Conservation (phyloP, 495 filamentous ascomycete genomes). For the Trichoderma erinaceum region DNA sequence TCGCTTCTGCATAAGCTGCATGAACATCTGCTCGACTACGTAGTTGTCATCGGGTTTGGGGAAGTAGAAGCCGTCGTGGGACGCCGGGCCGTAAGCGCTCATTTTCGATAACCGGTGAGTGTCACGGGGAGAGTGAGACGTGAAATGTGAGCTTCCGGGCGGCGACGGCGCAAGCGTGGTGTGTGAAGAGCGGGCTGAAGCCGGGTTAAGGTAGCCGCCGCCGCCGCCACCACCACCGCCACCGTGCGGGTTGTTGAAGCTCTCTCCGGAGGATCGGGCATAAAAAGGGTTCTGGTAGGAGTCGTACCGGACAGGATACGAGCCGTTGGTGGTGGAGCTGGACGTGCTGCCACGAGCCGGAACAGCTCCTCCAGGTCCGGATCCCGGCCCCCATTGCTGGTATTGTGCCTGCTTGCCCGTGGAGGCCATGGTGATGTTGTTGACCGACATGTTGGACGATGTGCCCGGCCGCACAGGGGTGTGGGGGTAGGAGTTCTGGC, state of each 20-base stretch:
- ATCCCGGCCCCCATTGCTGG: slow-evolving; percentile 63
- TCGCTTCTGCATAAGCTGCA: slow-evolving; percentile 92
- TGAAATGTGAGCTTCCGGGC: slow-evolving; percentile 43
- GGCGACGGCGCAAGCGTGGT: slow-evolving; percentile 42
- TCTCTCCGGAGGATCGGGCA: slow-evolving; percentile 12
- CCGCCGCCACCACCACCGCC: not conserved
- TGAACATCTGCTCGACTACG: slow-evolving; percentile 85
- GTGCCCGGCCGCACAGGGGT: slow-evolving; percentile 61
- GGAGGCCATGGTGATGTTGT: slow-evolving; percentile 59
- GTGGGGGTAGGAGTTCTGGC: slow-evolving; percentile 46
- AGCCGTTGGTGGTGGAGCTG: slow-evolving; percentile 39
- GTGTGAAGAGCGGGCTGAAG: slow-evolving; percentile 58
- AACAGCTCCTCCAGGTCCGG: not conserved
- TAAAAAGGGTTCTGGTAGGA: slow-evolving; percentile 50
- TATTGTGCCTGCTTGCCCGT: slow-evolving; percentile 64
- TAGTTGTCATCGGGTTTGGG: slow-evolving; percentile 70
- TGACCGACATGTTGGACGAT: slow-evolving; percentile 19
- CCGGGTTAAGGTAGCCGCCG: slow-evolving; percentile 24
- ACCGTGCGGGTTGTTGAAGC: slow-evolving; percentile 31
- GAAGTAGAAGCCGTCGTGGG: slow-evolving; percentile 57
- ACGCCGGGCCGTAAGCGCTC: slow-evolving; percentile 41
- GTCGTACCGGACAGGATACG: slow-evolving; percentile 53
- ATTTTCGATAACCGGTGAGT: slow-evolving; percentile 43
- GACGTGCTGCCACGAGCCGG: slow-evolving; percentile 42
- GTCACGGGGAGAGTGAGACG: slow-evolving; percentile 36